A percentile compares a stretch with the other conserved stretches of the same genome.
phyloP scores from a whole-genome alignment of 139 green algal genomes.

The Auxenochlorella pyrenoidosa region DNA sequence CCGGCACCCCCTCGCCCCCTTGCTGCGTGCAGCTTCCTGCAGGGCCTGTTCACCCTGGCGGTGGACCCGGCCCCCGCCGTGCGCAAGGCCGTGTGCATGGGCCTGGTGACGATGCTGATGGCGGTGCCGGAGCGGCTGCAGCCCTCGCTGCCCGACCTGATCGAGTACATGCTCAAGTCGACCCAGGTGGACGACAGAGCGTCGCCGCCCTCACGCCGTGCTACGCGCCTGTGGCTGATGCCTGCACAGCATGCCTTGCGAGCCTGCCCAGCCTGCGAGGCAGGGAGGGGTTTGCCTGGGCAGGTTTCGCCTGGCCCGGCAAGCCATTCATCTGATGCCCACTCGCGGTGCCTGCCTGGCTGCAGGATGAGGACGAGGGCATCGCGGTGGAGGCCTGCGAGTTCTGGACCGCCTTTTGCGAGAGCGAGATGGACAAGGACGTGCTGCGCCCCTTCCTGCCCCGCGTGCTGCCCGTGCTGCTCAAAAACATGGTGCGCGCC shows the following conservation, averaged over 20 bases:
- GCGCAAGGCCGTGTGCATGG: slow-evolving; percentile 85
- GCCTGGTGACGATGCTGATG: slow-evolving; percentile 83
- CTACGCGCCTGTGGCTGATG: no score
- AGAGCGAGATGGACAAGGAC: slow-evolving; percentile 67
- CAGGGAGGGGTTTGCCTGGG: neutral
- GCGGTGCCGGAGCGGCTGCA: slow-evolving; percentile 79
- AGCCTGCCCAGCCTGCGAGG: no score
- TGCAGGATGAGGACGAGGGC: slow-evolving; percentile 73
- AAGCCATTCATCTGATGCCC: no score
- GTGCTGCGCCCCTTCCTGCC: slow-evolving; percentile 83
- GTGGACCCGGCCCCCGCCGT: slow-evolving; percentile 76
- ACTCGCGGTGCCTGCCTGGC: neutral
- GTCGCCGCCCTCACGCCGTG: no score
- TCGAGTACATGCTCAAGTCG: slow-evolving; percentile 95
- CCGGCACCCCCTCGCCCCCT: neutral
- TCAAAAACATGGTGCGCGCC: slow-evolving; percentile 92
- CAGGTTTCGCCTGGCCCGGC: no score
- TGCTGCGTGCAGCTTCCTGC: slow-evolving; percentile 64
- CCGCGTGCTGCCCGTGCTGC: slow-evolving; percentile 88
- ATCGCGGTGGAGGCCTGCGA: slow-evolving; percentile 96
- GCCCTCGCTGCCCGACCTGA: slow-evolving; percentile 82
- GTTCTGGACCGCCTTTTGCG: slow-evolving; percentile 93
- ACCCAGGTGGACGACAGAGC: slow-evolving; percentile 82
- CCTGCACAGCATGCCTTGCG: no score
- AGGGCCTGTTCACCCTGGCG: slow-evolving; percentile 90